Conservation (phyloP, 371 early-diverging fungal species). For the Syncephalastrum contaminatum region DNA sequence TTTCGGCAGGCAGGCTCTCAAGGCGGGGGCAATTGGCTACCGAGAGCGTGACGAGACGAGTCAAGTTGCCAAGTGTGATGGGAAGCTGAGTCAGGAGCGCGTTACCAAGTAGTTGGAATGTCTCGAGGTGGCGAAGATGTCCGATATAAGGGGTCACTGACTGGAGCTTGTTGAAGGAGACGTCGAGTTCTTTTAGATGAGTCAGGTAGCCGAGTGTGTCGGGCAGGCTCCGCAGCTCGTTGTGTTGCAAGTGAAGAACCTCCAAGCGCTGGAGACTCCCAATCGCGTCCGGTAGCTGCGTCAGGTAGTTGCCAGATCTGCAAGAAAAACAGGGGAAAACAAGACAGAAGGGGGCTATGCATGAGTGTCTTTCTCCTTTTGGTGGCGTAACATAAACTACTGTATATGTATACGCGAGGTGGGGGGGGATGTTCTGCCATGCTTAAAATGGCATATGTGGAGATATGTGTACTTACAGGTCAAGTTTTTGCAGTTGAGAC, state of each 20-base stretch:
- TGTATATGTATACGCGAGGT: slow-evolving; percentile 1
- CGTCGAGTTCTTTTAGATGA: slow-evolving; percentile 66
- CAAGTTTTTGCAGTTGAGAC: slow-evolving; percentile 1
- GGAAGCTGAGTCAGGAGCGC: slow-evolving; percentile 54
- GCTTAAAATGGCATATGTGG: no score
- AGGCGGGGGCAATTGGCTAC: slow-evolving; percentile 65
- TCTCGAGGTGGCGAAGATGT: slow-evolving; percentile 35
- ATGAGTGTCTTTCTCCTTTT: not conserved
- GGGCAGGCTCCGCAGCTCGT: slow-evolving; percentile 41
- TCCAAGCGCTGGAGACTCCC: slow-evolving; percentile 53
- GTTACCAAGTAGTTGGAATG: slow-evolving; percentile 58
- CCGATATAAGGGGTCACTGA: slow-evolving; percentile 64
- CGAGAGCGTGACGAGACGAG: slow-evolving; percentile 56
- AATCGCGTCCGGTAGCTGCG: slow-evolving; percentile 52
- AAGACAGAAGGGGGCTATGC: slow-evolving; percentile 1
- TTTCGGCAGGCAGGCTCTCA: slow-evolving; percentile 68
- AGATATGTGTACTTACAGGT: slow-evolving; percentile 4
- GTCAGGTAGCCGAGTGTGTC: slow-evolving; percentile 67
- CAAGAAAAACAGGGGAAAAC: not conserved
- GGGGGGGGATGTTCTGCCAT: no score
- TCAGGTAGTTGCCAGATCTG: slow-evolving; percentile 20
- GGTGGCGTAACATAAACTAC: not conserved
- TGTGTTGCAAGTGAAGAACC: slow-evolving; percentile 45
- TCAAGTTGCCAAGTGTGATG: slow-evolving; percentile 46
- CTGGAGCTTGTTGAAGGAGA: slow-evolving; percentile 64